Evolutionary conservation across 768 basidiomycete genomes (phyloP).

Genomic region (Lanmaoa pseudosensibilis): DNA sequence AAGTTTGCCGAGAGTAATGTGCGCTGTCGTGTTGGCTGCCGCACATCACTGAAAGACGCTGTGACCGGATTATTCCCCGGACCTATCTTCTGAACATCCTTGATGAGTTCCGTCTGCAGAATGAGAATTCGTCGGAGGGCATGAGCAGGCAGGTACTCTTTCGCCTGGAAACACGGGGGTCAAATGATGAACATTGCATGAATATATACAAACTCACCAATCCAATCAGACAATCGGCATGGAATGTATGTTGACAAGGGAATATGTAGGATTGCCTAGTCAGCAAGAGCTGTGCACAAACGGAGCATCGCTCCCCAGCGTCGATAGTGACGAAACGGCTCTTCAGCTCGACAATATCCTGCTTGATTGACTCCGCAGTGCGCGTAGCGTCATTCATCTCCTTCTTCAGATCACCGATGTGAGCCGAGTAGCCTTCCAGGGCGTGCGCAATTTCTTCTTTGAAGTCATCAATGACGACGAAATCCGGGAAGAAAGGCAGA

Average conservation of each 20-base stretch:
- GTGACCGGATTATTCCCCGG: constrained; percentile 35
- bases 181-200: background rate
- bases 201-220: constrained; percentile 58
- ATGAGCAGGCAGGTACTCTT: constrained; percentile 83
- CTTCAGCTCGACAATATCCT: constrained; percentile 81
- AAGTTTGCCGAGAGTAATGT: constrained; percentile 78
- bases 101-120: constrained; percentile 82
- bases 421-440: constrained; percentile 88
- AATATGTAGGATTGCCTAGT: constrained; percentile 97
- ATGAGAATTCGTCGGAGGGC: constrained; percentile 82
- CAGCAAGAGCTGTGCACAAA: constrained; percentile 73
- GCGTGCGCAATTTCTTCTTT: constrained; percentile 98
- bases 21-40: constrained; percentile 55
- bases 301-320: constrained; percentile 80
- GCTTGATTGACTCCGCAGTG: constrained; percentile 90
- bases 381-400: constrained; percentile 97
- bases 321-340: constrained; percentile 93
- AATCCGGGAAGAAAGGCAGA: constrained; percentile 98
- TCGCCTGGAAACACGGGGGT: constrained; percentile 57
- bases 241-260: constrained; percentile 97
- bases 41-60: constrained; percentile 35
- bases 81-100: constrained; percentile 39
- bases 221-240: constrained; percentile 94
- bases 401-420: constrained; percentile 83
- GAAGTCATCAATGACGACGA: constrained; percentile 98